Evolutionary conservation across 1,284 basidiomycete species (phyloP).

Genomic region (Malassezia dermatis): DNA sequence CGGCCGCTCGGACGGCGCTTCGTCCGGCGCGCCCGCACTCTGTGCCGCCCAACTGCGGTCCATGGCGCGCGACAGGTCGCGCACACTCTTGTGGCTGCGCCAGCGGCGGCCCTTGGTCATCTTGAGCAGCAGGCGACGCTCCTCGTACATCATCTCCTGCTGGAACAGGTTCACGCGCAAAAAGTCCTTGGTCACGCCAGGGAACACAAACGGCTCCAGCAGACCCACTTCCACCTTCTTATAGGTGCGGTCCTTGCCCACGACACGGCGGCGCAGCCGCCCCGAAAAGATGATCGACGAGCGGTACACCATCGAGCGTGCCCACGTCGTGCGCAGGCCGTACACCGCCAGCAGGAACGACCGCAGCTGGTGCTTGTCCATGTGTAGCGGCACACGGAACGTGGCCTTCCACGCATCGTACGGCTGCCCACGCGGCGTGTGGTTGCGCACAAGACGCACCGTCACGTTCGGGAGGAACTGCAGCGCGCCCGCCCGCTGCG

Average conservation of each 20-base stretch:
- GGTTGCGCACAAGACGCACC: conserved; percentile 72
- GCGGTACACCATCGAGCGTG: conserved; percentile 75
- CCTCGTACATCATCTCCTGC: conserved; percentile 32
- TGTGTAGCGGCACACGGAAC: conserved; percentile 67
- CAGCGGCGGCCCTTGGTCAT: conserved; percentile 36
- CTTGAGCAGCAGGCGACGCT: conserved; percentile 27
- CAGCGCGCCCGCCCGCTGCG: conserved; percentile 56
- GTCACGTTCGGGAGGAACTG: conserved; percentile 80
- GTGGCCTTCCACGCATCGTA: conserved; percentile 93
- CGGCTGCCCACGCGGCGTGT: conserved; percentile 62
- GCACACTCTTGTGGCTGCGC: conserved; percentile 23
- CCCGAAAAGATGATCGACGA: conserved; percentile 24
- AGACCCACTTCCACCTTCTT: conserved; percentile 47
- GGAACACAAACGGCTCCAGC: conserved; percentile 45
- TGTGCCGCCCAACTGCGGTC: conserved; percentile 10
- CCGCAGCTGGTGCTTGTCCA: conserved; percentile 83
- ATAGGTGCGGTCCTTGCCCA: conserved; percentile 27
- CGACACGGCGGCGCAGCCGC: conserved; percentile 53
- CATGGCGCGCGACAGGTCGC: conserved; percentile 4
- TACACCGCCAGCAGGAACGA: conserved; percentile 74
- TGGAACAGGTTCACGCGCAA: conserved; percentile 24
- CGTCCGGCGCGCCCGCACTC: conserved; percentile 13
- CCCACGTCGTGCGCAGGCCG: conserved; percentile 68
- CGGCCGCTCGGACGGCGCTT: background rate
- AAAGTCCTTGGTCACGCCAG: conserved; percentile 31